Percentiles rank a stretch among this genome's conserved stretches.
These are phyloP conservation scores for Diaporthe amygdali DNA, from an alignment of 2,329 filamentous ascomycete species.

Conservation along the genomic window DNA sequence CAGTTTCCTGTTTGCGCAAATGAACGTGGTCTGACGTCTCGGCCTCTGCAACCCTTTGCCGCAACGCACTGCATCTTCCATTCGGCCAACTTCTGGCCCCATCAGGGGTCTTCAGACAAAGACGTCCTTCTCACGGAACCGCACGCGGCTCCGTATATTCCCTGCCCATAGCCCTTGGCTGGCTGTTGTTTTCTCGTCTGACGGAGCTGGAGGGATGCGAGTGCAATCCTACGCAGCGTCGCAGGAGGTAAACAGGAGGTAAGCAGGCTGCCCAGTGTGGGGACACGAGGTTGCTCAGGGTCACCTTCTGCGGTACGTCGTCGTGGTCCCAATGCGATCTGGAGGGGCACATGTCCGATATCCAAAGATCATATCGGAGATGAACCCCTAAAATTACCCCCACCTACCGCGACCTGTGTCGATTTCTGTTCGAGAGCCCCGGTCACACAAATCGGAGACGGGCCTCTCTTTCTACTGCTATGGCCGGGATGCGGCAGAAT, in stretches of 20 bases:
- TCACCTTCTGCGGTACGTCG: background rate
- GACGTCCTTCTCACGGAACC: background rate
- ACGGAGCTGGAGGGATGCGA: background rate
- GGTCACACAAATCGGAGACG: slow-evolving; percentile 3
- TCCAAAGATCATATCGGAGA: background rate
- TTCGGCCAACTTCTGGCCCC: slow-evolving; percentile 10
- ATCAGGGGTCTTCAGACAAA: background rate
- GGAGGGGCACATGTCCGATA: background rate
- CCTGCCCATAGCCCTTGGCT: background rate
- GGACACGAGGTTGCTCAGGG: background rate
- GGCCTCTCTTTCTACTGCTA: background rate
- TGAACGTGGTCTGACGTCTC: slow-evolving; percentile 16
- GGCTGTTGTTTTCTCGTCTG: background rate
- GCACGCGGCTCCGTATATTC: background rate
- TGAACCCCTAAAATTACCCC: background rate
- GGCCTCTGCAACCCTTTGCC: background rate
- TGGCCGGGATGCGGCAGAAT: background rate
- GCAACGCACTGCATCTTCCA: background rate
- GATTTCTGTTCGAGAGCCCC: background rate
- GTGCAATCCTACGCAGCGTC: background rate
- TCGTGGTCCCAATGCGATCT: slow-evolving; percentile 4
- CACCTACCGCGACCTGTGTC: background rate
- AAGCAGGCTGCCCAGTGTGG: background rate
- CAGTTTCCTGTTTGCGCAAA: slow-evolving; percentile 15
- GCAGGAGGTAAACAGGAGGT: background rate